Evolutionary conservation across 2,329 filamentous ascomycete species (phyloP), one percentile per base, ranked within the genome.

Genomic region (Amylocarpus encephaloides): DNA sequence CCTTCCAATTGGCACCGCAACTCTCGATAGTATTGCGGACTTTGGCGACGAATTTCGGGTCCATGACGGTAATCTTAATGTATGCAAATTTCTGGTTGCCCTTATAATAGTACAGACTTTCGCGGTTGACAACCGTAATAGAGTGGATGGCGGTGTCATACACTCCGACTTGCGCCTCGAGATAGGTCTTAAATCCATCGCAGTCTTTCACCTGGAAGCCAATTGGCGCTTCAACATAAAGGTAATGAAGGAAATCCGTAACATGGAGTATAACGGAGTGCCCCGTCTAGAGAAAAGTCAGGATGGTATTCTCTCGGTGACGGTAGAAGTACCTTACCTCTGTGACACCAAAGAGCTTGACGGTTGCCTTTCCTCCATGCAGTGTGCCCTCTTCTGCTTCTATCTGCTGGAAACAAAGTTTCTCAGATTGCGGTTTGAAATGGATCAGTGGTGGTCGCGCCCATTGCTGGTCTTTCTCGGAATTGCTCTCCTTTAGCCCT

Each of bases 181-280:
- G 79, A 63, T 82, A 97, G 3, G 80, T 74, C 65, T 85, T 87
- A 74, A 86, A 98, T 0, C 79, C 73, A 13, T 83, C 76, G 67
- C 89, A 90, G 65, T 98, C 90, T 38, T 82, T 77, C 41, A 82
- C 81, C 26, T 80, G 80, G 67, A 98, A 98, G 22, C 81, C 79
- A 7, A 91, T 73, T 0, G 93, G 93, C 0, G 94, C 93, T 9
- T 88, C 86, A 41, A 97, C 82, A 63, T 95, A 98, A 49, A 98
- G 81, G 66, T 98, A 98, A 67, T 98, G 93, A 60, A 89, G 85
- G 70, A 98, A 98, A 64, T 90, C 88, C 13, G 88, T 95, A 55
- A 98, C 91, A 67, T 98, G 93, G 11, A 98, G 75, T 68, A 98
- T 80, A 35, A 95, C 89, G 2, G 93, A 98, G 69, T 98, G 86